Evolutionary conservation across 768 basidiomycete genomes (phyloP), one percentile per base, ranked within the genome.

Genomic region (Pleurotus djamor): DNA sequence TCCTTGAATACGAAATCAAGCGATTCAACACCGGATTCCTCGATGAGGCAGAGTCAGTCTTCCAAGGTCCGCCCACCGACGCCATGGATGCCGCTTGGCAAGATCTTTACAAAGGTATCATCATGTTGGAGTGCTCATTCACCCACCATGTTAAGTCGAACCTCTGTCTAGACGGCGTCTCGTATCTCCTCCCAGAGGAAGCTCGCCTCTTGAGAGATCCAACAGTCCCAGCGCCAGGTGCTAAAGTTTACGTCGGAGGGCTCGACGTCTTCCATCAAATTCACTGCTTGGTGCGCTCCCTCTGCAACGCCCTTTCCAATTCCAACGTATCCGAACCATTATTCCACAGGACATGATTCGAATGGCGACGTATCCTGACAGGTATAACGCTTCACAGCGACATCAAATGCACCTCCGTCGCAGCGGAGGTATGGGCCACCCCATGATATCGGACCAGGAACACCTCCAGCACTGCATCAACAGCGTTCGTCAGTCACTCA

Each of bases 211-310:
- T 28, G 21, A 1, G 3, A 7, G 52, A 54, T 9, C n/a, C 34
- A 12, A 35, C 52, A 8, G 38, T 54, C 6, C 5, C 16, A 8
- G 52, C 52, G 8, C 52, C 52, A 13, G 52, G 52, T 5, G 35
- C 52, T 3, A 63, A 67, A 44, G 52, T 54, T 9, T 70, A 63
- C 51, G 59, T 69, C 17, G 63, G 60, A 2, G 59, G 51, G 5
- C 37, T 68, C 1, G 68, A 70, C 10, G 68, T 70, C 4, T 70
- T 70, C 57, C 69, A 70, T 57, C 65, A 69, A 50, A 50, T 70
- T n/a, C 69, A 70, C 56, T 68, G 68, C 52, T 55, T 70, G 28
- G 68, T 68, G 21, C 21, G 64, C 64, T n/a, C n/a, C n/a, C n/a
- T n/a, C n/a, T n/a, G n/a, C n/a, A n/a, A n/a, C n/a, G n/a, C n/a